Percentiles rank a stretch among this genome's conserved stretches.
phyloP scores from a whole-genome alignment of 306 rosid species.

The Oxytropis ochrocephala region DNA sequence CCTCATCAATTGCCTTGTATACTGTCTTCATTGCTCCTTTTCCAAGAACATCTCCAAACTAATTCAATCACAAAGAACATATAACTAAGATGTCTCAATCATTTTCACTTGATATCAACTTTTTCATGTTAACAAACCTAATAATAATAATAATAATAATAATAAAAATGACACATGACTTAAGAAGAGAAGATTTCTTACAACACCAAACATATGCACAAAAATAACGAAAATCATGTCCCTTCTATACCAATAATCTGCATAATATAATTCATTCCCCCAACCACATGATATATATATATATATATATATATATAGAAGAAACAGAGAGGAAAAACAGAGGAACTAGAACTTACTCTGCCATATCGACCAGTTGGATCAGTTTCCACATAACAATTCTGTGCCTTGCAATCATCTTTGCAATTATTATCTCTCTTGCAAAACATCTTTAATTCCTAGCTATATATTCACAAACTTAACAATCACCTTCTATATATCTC shows the following conservation, averaged over 20 bases:
- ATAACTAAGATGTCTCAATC: background rate
- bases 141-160: background rate
- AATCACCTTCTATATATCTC: background rate
- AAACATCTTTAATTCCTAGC: slow-evolving; percentile 26
- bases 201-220: background rate
- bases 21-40: slow-evolving; percentile 90
- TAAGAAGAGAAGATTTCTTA: background rate
- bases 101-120: background rate
- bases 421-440: slow-evolving; percentile 24
- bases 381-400: slow-evolving; percentile 50
- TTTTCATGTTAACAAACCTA: background rate
- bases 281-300: background rate
- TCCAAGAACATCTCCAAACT: slow-evolving; percentile 84
- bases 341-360: slow-evolving; percentile 45
- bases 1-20: slow-evolving; percentile 88
- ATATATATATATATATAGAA: no score
- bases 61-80: slow-evolving; percentile 19
- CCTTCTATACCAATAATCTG: background rate
- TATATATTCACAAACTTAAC: background rate
- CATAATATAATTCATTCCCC: background rate
- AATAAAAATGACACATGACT: background rate
- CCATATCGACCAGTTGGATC: slow-evolving; percentile 89
- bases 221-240: background rate
- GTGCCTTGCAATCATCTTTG: slow-evolving; percentile 14
- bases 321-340: background rate